A percentile compares a stretch with the other conserved stretches of the same genome.
Conservation (phyloP, 2,329 filamentous ascomycete genomes). For the Tolypocladium inflatum region DNA sequence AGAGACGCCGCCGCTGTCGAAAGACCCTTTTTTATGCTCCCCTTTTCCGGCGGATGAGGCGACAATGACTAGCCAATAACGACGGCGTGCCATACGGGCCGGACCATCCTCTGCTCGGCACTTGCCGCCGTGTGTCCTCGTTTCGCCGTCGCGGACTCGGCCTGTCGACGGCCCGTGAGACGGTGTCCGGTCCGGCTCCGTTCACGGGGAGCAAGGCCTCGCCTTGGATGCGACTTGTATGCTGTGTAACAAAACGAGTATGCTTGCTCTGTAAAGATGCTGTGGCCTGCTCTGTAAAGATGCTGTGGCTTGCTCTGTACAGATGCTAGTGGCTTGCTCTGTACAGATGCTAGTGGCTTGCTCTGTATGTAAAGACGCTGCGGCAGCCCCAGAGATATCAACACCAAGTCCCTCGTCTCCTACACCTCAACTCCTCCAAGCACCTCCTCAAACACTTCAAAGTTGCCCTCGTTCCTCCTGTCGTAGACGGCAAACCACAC, state of each 20-base stretch:
- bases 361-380: not conserved
- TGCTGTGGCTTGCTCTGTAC: too few relatives aligned
- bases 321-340: not conserved
- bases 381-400: not conserved
- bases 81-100: not conserved
- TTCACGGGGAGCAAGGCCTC: too few relatives aligned
- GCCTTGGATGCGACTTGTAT: too few relatives aligned
- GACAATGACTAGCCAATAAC: not conserved
- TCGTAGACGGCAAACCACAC: conserved; percentile 56
- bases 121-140: not conserved
- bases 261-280: not conserved
- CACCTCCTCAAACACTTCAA: conserved; percentile 35
- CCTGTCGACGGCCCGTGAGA: too few relatives aligned
- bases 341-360: too few relatives aligned
- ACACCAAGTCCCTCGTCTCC: not conserved
- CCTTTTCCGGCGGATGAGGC: not conserved
- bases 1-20: not conserved
- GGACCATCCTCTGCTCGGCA: not conserved
- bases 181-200: too few relatives aligned
- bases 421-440: conserved; percentile 25
- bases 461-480: conserved; percentile 35
- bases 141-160: not conserved
- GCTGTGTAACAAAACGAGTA: not conserved
- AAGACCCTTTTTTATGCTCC: not conserved
- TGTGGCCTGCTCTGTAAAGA: not conserved